These are phyloP conservation scores for Delphinella strobiligena DNA, from an alignment of 2,329 filamentous ascomycete genomes.

Conservation along the genomic window DNA sequence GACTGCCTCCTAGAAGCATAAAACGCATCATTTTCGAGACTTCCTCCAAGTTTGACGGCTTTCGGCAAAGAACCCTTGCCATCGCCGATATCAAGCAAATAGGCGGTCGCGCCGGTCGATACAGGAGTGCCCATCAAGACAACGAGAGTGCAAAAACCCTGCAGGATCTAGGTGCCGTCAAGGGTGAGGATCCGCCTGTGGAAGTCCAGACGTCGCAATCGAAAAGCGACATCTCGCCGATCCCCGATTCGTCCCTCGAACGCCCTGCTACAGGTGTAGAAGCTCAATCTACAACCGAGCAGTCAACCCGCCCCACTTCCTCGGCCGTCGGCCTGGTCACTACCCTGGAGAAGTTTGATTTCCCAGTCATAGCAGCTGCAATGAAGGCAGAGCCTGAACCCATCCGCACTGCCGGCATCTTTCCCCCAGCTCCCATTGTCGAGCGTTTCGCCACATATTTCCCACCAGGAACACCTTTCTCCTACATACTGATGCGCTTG, in stretches of 20 bases:
- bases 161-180: conserved; percentile 16
- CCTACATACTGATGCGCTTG: conserved; percentile 67
- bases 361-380: conserved; percentile 47
- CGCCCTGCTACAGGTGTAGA: too few species aligned
- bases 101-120: conserved; percentile 81
- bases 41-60: conserved; percentile 58
- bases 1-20: conserved; percentile 43
- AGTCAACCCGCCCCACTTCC: not conserved
- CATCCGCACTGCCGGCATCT: conserved; percentile 59
- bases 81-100: conserved; percentile 88
- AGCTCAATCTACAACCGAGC: too few species aligned
- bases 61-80: conserved; percentile 43
- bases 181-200: conserved; percentile 13
- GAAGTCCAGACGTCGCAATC: not conserved
- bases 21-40: conserved; percentile 83
- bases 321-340: conserved; percentile 64
- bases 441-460: conserved; percentile 74
- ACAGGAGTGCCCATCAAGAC: conserved; percentile 55
- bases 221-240: not conserved
- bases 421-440: conserved; percentile 58
- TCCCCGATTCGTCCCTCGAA: too few species aligned
- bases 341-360: conserved; percentile 60
- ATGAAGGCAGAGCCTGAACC: conserved; percentile 54
- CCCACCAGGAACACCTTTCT: conserved; percentile 66
- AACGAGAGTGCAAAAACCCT: conserved; percentile 15